A percentile compares a stretch with the other conserved stretches of the same genome.
Conservation (phyloP, 805 yeast species). For the Cyberlindnera mycetangii region DNA sequence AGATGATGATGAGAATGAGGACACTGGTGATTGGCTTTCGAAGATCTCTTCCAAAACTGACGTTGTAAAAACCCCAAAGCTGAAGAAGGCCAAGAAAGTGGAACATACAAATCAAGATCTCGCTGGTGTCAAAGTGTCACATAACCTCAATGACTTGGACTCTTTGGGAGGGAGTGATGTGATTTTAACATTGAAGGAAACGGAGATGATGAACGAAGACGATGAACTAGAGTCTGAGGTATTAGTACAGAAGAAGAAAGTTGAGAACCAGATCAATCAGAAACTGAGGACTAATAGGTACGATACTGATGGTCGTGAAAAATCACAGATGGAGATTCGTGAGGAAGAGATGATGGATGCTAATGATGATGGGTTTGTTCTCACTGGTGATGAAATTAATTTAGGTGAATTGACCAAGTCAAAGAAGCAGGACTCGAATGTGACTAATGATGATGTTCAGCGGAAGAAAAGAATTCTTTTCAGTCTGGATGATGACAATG, state of each 20-base stretch:
- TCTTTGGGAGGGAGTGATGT: slow-evolving; percentile 12
- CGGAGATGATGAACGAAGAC: slow-evolving; percentile 14
- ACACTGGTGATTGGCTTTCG: slow-evolving; percentile 23
- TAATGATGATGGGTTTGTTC: slow-evolving; percentile 15
- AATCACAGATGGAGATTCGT: slow-evolving; percentile 15
- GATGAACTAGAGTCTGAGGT: slow-evolving; percentile 26
- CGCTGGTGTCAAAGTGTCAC: slow-evolving; percentile 22
- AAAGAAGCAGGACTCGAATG: not conserved
- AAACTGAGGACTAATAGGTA: slow-evolving; percentile 14
- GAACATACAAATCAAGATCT: slow-evolving; percentile 1
- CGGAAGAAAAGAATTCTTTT: slow-evolving; percentile 10
- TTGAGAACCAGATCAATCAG: slow-evolving; percentile 16
- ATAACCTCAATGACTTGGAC: slow-evolving; percentile 17
- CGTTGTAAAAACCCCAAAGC: not conserved
- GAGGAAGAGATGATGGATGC: slow-evolving; percentile 15
- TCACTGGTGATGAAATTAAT: slow-evolving; percentile 12
- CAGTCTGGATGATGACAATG: slow-evolving; percentile 17
- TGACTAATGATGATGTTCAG: not conserved
- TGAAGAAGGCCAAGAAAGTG: not conserved
- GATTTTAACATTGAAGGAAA: slow-evolving; percentile 26
- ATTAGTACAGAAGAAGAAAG: slow-evolving; percentile 17
- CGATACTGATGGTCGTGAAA: slow-evolving; percentile 17
- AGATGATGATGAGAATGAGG: slow-evolving; percentile 14
- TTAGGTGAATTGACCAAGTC: not conserved
- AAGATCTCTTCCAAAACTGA: slow-evolving; percentile 11